These are phyloP conservation scores for Russula brevipes DNA, from an alignment of 768 basidiomycete species.

Conservation along the genomic window DNA sequence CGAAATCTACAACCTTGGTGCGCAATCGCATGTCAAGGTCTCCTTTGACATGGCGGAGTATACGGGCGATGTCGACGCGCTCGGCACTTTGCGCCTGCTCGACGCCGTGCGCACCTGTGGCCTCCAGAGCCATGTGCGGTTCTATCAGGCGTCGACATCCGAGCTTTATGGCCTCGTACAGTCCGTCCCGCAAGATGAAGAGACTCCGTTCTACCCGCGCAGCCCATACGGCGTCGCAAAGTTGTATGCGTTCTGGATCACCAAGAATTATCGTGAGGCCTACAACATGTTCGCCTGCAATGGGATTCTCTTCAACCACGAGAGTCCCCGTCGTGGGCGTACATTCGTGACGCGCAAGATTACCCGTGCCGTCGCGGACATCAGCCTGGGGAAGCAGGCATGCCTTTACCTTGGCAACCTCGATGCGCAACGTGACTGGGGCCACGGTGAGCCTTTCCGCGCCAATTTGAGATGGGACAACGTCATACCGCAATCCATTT, in stretches of 20 bases:
- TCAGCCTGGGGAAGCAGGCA: slow-evolving; percentile 79
- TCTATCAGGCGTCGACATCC: slow-evolving; percentile 97
- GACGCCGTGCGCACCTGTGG: slow-evolving; percentile 96
- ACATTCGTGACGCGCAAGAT: slow-evolving; percentile 98
- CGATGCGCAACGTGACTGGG: slow-evolving; percentile 96
- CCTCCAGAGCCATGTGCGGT: slow-evolving; percentile 85
- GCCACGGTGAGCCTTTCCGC: slow-evolving; percentile 62
- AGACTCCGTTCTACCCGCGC: slow-evolving; percentile 97
- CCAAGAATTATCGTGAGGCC: slow-evolving; percentile 88
- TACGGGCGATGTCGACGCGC: slow-evolving; percentile 93
- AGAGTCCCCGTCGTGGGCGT: slow-evolving; percentile 89
- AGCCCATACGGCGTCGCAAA: slow-evolving; percentile 96
- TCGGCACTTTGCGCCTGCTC: slow-evolving; percentile 91
- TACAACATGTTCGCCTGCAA: slow-evolving; percentile 97
- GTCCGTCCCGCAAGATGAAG: slow-evolving; percentile 92
- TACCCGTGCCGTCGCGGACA: slow-evolving; percentile 87
- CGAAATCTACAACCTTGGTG: slow-evolving; percentile 97
- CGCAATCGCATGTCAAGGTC: slow-evolving; percentile 98
- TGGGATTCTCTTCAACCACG: slow-evolving; percentile 97
- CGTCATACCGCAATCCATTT: background rate
- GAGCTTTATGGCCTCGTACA: slow-evolving; percentile 97
- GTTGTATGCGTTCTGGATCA: slow-evolving; percentile 88
- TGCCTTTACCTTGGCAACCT: slow-evolving; percentile 93
- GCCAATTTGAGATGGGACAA: background rate
- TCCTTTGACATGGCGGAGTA: slow-evolving; percentile 99